These are phyloP conservation scores for Microsporum audouinii DNA, from an alignment of 2,329 filamentous ascomycete species.

Conservation along the genomic window DNA sequence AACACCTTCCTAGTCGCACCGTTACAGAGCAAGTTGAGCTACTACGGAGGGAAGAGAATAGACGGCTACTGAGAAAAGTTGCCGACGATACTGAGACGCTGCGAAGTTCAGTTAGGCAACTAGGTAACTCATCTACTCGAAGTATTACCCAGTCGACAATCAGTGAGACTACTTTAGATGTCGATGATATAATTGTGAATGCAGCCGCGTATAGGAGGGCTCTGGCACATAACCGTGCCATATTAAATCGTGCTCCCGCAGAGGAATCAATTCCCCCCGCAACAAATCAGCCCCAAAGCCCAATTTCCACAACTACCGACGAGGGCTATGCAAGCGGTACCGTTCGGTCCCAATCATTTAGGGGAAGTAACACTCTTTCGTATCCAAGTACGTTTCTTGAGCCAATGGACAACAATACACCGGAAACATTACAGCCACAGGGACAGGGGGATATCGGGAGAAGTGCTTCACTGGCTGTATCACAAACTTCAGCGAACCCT, in stretches of 20 bases:
- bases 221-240: constrained; percentile 8
- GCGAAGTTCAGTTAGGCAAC: constrained; percentile 21
- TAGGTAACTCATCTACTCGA: constrained; percentile 20
- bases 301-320: constrained; percentile 14
- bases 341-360: constrained; percentile 6
- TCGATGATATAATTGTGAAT: constrained; percentile 22
- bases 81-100: constrained; percentile 30
- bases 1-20: constrained; percentile 20
- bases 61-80: constrained; percentile 26
- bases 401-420: background rate
- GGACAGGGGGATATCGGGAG: background rate
- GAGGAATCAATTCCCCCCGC: background rate
- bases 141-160: constrained; percentile 21
- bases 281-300: background rate
- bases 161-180: constrained; percentile 25
- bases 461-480: background rate
- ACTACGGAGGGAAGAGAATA: constrained; percentile 24
- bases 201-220: constrained; percentile 20
- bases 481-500: background rate
- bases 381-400: background rate
- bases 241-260: background rate
- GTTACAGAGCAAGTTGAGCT: constrained; percentile 27
- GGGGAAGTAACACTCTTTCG: background rate
- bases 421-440: background rate
- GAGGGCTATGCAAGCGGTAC: constrained; percentile 22